These are phyloP conservation scores for Verticillium alfalfae DNA, from an alignment of 2,329 filamentous ascomycete species.

Conservation along the genomic window DNA sequence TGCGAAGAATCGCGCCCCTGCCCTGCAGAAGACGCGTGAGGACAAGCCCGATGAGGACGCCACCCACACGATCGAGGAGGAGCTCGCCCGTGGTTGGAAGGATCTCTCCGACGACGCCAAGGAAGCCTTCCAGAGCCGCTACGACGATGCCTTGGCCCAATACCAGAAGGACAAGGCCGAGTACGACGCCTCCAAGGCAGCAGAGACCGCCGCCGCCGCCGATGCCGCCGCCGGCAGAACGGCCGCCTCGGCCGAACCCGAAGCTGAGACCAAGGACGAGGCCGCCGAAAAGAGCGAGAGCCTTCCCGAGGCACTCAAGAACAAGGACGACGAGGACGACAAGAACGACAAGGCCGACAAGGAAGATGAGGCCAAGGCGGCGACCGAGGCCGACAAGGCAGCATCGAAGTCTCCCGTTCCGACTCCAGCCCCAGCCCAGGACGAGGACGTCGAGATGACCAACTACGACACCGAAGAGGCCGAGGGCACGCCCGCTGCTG, in stretches of 20 bases:
- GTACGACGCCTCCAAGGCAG: slow-evolving; percentile 14
- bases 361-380: slow-evolving; percentile 4
- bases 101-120: slow-evolving; percentile 42
- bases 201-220: neutral
- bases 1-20: slow-evolving; percentile 42
- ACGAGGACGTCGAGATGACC: slow-evolving; percentile 45
- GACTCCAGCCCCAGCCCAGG: slow-evolving; percentile 23
- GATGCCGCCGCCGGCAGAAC: slow-evolving; percentile 4
- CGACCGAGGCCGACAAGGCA: neutral
- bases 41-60: slow-evolving; percentile 27
- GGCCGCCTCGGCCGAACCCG: slow-evolving; percentile 19
- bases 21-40: slow-evolving; percentile 17
- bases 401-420: slow-evolving; percentile 8
- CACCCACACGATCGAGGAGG: slow-evolving; percentile 41
- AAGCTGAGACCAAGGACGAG: slow-evolving; percentile 15
- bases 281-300: slow-evolving; percentile 13
- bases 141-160: slow-evolving; percentile 30
- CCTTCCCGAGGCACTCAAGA: slow-evolving; percentile 12
- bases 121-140: slow-evolving; percentile 41
- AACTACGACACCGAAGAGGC: slow-evolving; percentile 37
- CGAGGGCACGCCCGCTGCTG: slow-evolving; percentile 6
- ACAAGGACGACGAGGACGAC: slow-evolving; percentile 10
- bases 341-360: neutral
- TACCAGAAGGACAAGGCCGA: slow-evolving; percentile 36
- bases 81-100: slow-evolving; percentile 50